Percentiles rank a stretch among this genome's conserved stretches.
Evolutionary conservation across 148 eudicot species (phyloP).

Genomic region (Silene conica): DNA sequence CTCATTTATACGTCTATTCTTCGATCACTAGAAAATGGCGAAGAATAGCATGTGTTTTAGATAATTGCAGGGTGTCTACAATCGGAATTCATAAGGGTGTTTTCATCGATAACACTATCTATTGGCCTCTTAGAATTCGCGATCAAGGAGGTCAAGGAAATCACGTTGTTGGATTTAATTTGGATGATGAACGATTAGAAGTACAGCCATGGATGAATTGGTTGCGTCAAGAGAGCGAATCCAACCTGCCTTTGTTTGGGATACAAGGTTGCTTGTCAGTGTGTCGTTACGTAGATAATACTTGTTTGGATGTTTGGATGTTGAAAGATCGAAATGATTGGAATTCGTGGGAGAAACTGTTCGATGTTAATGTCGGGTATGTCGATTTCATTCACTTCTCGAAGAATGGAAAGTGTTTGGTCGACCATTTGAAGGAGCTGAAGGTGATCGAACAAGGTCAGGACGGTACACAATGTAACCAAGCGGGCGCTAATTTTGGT

Average conservation of each 20-base stretch:
- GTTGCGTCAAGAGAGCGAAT: neutral
- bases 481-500: neutral
- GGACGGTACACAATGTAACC: no score
- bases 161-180: constrained; percentile 8
- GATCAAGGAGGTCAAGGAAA: neutral
- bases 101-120: neutral
- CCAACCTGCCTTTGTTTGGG: neutral
- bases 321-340: neutral
- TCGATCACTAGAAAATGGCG: neutral
- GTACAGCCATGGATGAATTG: neutral
- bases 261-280: constrained; percentile 7
- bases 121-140: neutral
- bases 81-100: neutral
- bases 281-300: neutral
- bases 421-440: neutral
- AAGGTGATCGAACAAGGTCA: constrained; percentile 6
- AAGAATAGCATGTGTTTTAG: neutral
- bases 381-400: neutral
- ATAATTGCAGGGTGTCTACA: neutral
- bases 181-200: neutral
- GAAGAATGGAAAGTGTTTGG: neutral
- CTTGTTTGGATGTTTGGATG: constrained; percentile 12
- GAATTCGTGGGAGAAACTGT: constrained; percentile 13
- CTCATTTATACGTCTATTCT: neutral
- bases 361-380: neutral